phyloP scores from a whole-genome alignment of 2,329 filamentous ascomycete species.

The Beauveria sp. region DNA sequence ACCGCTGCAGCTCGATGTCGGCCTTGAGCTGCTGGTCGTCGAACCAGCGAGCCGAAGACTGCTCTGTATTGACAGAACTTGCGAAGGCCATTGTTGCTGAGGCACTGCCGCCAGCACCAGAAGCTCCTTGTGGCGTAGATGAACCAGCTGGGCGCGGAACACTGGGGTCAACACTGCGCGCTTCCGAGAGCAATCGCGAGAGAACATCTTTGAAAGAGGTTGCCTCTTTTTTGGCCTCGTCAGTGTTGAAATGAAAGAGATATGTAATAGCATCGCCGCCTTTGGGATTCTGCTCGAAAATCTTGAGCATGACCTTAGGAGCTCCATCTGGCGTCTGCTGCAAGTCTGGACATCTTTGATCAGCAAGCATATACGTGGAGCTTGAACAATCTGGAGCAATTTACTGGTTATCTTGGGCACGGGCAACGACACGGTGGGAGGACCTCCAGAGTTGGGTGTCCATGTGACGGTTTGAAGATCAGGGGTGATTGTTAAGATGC shows the following conservation, averaged over 20 bases:
- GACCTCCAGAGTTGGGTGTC: conserved; percentile 61
- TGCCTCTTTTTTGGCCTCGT: conserved; percentile 72
- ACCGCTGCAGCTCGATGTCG: conserved; percentile 79
- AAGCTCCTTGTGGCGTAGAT: conserved; percentile 20
- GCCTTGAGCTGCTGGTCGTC: conserved; percentile 71
- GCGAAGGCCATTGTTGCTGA: conserved; percentile 74
- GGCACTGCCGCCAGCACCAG: conserved; percentile 31
- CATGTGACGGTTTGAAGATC: conserved; percentile 73
- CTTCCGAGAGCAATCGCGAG: conserved; percentile 65
- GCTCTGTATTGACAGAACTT: conserved; percentile 53
- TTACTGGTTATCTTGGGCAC: conserved; percentile 76
- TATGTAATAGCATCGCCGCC: conserved; percentile 59
- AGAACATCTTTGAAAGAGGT: conserved; percentile 77
- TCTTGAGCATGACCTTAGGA: conserved; percentile 87
- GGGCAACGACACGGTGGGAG: conserved; percentile 59
- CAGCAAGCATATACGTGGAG: not conserved
- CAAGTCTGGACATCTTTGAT: conserved; percentile 53
- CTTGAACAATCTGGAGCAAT: conserved; percentile 20
- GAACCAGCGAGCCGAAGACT: conserved; percentile 59
- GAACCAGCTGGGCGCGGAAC: conserved; percentile 39
- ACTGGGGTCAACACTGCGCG: conserved; percentile 49
- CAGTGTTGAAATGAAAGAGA: conserved; percentile 83
- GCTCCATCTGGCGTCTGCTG: conserved; percentile 89
- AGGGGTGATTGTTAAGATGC: conserved; percentile 64
- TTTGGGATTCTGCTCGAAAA: conserved; percentile 65